Evolutionary conservation across 139 green algal species (phyloP), one percentile per base, ranked within the genome.

Genomic region (Micractinium conductrix): DNA sequence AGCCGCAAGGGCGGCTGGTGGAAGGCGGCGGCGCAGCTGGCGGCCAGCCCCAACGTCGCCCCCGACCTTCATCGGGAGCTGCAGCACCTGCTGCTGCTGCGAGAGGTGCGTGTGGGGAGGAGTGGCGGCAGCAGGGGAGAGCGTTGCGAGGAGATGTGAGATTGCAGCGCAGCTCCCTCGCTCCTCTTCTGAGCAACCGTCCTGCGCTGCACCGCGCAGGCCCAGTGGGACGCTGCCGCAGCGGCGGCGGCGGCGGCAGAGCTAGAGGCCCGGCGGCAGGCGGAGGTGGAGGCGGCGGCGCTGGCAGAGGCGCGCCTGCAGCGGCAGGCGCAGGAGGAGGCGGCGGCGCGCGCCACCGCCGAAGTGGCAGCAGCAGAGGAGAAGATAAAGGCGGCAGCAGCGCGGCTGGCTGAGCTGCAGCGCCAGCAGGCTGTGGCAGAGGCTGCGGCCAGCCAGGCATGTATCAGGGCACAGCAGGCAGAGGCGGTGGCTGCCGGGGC

Each of bases 271-370:
- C 38, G 24, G 12, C 10, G 7, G 4, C 69, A 81, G 33, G 35
- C 50, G 5, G 74, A 70, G 53, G 48, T 8, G 35, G 74, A 50
- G 12, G 48, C 35, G 2, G 74, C 74, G 22, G 74, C 33, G 22
- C 50, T 81, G 74, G 53, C 55, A 14, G 50, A 44, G 7, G 50
- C 53, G 1, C 28, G 35, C 1, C 33, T 40, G 35, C 50, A 70
- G 74, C 48, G 74, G 22, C 43, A 68, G 21, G 74, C 53, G 37
- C 74, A 81, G 50, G 74, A 81, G 74, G 74, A 81, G 35, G 74
- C 74, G 5, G 50, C 53, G 0, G 35, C 50, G 8, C n/a, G 48
- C 0, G 50, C 74, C 28, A 50, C 53, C 9, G 74, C 74, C 6
- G 74, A 81, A 22, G 21, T 69, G 35, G 48, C 48, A 7, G 40